phyloP scores from a whole-genome alignment of 2,329 filamentous ascomycete species.

The Xylaria hypoxylon region DNA sequence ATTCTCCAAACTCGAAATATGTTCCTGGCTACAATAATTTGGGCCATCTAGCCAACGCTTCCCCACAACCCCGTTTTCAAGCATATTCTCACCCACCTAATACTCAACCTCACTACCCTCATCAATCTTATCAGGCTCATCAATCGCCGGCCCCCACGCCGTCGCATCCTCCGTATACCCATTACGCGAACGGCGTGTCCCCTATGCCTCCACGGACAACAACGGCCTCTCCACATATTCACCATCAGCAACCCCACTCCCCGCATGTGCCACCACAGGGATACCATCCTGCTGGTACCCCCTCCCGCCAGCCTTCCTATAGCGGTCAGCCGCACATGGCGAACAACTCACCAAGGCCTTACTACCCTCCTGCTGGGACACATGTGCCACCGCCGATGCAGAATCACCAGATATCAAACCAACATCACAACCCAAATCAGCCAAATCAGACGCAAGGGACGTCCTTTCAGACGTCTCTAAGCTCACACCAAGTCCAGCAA shows the following conservation, averaged over 20 bases:
- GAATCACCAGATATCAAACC: constrained; percentile 41
- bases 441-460: constrained; percentile 27
- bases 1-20: constrained; percentile 53
- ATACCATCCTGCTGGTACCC: constrained; percentile 47
- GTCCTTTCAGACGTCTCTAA: constrained; percentile 50
- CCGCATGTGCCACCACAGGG: constrained; percentile 48
- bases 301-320: constrained; percentile 47
- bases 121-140: constrained; percentile 47
- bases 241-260: constrained; percentile 48
- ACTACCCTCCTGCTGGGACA: constrained; percentile 44
- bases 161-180: constrained; percentile 46
- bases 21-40: constrained; percentile 56
- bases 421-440: constrained; percentile 41
- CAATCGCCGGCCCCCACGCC: constrained; percentile 47
- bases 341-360: constrained; percentile 44
- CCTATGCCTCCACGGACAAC: constrained; percentile 46
- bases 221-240: constrained; percentile 49
- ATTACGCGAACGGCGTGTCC: constrained; percentile 48
- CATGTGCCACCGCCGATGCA: constrained; percentile 45
- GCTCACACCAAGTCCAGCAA: constrained; percentile 50
- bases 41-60: constrained; percentile 57
- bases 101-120: constrained; percentile 44
- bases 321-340: constrained; percentile 46
- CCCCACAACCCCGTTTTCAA: constrained; percentile 52
- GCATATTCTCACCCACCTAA: constrained; percentile 45